A percentile compares a stretch with the other conserved stretches of the same genome.
Conservation (phyloP, 192 early-diverging fungal genomes). For the Gaertneriomyces sp. region DNA sequence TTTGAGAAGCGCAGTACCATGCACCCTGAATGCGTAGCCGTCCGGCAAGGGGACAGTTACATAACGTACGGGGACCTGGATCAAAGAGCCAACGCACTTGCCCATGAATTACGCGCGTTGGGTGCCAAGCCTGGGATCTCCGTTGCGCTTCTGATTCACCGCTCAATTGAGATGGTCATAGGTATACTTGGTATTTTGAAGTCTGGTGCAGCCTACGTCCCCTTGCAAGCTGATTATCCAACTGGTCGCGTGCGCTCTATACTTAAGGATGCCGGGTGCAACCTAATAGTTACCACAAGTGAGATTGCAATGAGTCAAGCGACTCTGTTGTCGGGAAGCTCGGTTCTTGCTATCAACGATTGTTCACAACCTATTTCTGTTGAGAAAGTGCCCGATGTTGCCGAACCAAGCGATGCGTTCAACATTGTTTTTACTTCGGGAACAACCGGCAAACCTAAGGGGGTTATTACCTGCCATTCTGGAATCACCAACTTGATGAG, state of each 20-base stretch:
- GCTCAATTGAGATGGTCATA: constrained; percentile 31
- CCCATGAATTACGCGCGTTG: constrained; percentile 1
- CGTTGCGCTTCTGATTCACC: constrained; percentile 22
- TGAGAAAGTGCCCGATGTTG: no score
- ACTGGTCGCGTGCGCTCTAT: constrained; percentile 35
- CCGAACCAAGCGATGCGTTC: no score
- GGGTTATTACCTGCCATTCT: background rate
- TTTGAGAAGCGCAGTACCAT: constrained; percentile 11
- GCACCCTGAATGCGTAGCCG: constrained; percentile 31
- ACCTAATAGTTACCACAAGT: constrained; percentile 7
- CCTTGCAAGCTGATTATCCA: constrained; percentile 21
- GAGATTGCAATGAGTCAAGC: background rate
- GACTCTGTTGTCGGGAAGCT: no score
- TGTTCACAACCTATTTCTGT: no score
- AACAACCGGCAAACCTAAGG: constrained; percentile 17
- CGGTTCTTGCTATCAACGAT: no score
- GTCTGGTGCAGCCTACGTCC: constrained; percentile 34
- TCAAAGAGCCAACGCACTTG: constrained; percentile 19
- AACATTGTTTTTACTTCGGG: constrained; percentile 12
- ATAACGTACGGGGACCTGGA: constrained; percentile 41
- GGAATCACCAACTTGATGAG: background rate
- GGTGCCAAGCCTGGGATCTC: constrained; percentile 21
- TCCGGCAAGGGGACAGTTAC: constrained; percentile 5
- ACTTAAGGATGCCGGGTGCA: constrained; percentile 1
- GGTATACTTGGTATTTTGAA: constrained; percentile 31